These are phyloP conservation scores for Cercospora zeina DNA, from an alignment of 2,329 filamentous ascomycete genomes.

Conservation along the genomic window DNA sequence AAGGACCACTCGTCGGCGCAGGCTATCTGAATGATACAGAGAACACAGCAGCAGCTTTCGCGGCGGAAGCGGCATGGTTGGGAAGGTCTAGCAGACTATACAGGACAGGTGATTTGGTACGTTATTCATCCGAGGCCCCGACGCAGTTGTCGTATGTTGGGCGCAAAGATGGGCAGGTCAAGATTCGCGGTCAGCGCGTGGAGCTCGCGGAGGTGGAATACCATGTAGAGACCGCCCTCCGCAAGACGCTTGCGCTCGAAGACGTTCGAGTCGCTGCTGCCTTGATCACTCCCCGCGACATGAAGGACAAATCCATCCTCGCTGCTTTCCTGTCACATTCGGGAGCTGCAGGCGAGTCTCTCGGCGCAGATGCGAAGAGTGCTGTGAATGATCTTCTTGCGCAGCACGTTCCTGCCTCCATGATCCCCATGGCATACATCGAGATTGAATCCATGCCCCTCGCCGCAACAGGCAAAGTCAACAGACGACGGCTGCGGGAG, in stretches of 20 bases:
- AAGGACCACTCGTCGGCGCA: slow-evolving; percentile 15
- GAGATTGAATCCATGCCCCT: slow-evolving; percentile 24
- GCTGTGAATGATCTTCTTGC: not conserved
- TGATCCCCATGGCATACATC: slow-evolving; percentile 7
- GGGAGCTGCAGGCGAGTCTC: too few species aligned
- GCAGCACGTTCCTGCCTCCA: slow-evolving; percentile 9
- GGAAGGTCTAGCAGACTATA: slow-evolving; percentile 10
- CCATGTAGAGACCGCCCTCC: not conserved
- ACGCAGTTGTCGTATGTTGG: slow-evolving; percentile 10
- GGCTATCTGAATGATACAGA: slow-evolving; percentile 14
- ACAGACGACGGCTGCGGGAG: not conserved
- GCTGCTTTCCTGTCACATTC: too few species aligned
- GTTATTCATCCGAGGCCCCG: slow-evolving; percentile 1
- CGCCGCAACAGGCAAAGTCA: slow-evolving; percentile 46
- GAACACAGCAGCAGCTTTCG: not conserved
- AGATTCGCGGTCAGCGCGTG: slow-evolving; percentile 14
- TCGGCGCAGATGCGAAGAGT: too few species aligned
- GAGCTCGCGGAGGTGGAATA: slow-evolving; percentile 15
- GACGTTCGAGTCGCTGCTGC: not conserved
- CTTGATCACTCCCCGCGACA: too few species aligned
- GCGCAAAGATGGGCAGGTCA: slow-evolving; percentile 12
- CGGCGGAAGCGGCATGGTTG: too few species aligned
- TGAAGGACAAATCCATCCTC: too few species aligned
- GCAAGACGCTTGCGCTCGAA: not conserved
- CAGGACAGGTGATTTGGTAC: slow-evolving; percentile 19